These are phyloP conservation scores for Elsinoe ampelina DNA, from an alignment of 2,329 filamentous ascomycete species.

Conservation along the genomic window DNA sequence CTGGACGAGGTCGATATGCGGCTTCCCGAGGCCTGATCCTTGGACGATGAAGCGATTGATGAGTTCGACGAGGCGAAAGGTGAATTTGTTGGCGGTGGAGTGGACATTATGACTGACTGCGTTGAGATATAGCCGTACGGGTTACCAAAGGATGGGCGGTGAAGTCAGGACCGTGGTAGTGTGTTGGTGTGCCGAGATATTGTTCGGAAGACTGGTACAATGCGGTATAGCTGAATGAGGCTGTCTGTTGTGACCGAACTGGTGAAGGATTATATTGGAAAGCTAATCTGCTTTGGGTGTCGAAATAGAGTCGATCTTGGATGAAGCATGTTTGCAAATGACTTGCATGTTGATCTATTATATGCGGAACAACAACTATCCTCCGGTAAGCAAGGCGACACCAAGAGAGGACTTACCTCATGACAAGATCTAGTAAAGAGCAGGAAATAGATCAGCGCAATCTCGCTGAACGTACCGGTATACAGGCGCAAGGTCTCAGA, in stretches of 20 bases:
- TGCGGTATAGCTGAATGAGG: constrained; percentile 8
- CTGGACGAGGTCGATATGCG: not conserved
- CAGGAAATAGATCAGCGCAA: constrained; percentile 1
- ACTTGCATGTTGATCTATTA: constrained; percentile 1
- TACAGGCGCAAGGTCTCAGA: not conserved
- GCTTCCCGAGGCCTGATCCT: not conserved
- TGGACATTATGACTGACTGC: not conserved
- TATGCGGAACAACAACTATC: not conserved
- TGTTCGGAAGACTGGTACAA: not conserved
- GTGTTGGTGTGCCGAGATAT: not conserved
- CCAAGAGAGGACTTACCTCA: not conserved
- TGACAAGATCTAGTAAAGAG: not conserved
- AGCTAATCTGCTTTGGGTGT: constrained; percentile 1
- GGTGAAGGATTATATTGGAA: constrained; percentile 9
- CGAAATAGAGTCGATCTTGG: not conserved
- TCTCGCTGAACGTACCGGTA: not conserved
- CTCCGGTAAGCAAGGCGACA: not conserved
- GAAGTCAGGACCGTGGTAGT: not conserved
- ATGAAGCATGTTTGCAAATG: not conserved
- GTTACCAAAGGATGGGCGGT: not conserved
- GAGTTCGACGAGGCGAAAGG: constrained; percentile 4
- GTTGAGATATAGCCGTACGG: not conserved
- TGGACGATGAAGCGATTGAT: not conserved
- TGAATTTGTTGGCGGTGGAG: constrained; percentile 1
- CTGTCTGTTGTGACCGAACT: not conserved